Evolutionary conservation across 2,329 filamentous ascomycete species (phyloP).

Genomic region (Colletotrichum orchidophilum): DNA sequence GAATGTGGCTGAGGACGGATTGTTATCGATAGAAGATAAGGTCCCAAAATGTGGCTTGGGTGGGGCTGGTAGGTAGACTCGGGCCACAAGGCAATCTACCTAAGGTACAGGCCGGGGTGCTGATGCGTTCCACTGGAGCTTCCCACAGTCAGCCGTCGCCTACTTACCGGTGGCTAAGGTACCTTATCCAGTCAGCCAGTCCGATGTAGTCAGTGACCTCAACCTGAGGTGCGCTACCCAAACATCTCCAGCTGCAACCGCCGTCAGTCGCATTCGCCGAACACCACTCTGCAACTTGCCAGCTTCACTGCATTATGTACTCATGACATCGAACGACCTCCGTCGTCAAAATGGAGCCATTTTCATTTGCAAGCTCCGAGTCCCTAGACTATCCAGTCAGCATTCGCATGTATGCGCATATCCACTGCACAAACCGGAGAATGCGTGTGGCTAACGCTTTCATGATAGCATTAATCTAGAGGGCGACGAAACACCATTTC

Average conservation of each 20-base stretch:
- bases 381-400: constrained; percentile 79
- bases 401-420: constrained; percentile 66
- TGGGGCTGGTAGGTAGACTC: constrained; percentile 4
- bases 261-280: background rate
- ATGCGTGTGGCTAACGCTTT: background rate
- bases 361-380: constrained; percentile 92
- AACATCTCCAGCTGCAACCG: background rate
- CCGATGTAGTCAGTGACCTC: background rate
- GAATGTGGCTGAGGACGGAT: background rate
- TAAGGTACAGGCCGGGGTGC: background rate
- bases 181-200: background rate
- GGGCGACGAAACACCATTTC: constrained; percentile 52
- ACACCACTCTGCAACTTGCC: background rate
- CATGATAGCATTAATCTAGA: constrained; percentile 56
- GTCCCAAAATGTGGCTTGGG: background rate
- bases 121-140: constrained; percentile 6
- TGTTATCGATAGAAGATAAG: constrained; percentile 21
- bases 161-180: constrained; percentile 5
- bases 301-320: constrained; percentile 11
- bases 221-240: background rate
- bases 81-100: too few relatives aligned
- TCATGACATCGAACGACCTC: constrained; percentile 18
- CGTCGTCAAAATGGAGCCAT: constrained; percentile 79
- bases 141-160: constrained; percentile 14
- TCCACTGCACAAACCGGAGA: background rate